Evolutionary conservation across 2,329 filamentous ascomycete genomes (phyloP).

Genomic region (Fusarium marasasianum): DNA sequence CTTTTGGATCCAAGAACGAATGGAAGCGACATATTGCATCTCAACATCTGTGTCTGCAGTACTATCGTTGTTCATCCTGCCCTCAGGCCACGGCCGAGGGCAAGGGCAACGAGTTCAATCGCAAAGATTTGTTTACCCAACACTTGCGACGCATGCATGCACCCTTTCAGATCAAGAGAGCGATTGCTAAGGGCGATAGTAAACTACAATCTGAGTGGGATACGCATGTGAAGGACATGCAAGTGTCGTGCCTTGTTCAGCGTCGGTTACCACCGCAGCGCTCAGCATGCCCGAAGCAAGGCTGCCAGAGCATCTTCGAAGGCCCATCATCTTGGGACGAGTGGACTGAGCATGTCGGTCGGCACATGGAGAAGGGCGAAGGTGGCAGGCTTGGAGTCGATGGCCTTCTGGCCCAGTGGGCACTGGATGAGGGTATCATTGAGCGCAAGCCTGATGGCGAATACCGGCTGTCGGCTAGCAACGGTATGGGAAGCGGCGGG

Average conservation of each 20-base stretch:
- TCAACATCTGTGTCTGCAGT: constrained; percentile 80
- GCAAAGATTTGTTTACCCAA: constrained; percentile 95
- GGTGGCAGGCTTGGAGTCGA: constrained; percentile 67
- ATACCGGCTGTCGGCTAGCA: constrained; percentile 58
- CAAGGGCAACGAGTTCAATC: constrained; percentile 81
- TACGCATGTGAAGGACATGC: constrained; percentile 73
- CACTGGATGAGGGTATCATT: constrained; percentile 71
- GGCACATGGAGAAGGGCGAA: constrained; percentile 83
- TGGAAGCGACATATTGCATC: constrained; percentile 96
- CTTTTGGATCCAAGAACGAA: constrained; percentile 93
- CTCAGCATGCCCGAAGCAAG: constrained; percentile 75
- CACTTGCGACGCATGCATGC: constrained; percentile 95
- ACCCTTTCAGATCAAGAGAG: constrained; percentile 70
- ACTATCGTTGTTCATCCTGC: constrained; percentile 71
- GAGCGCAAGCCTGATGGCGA: constrained; percentile 65
- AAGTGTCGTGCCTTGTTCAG: constrained; percentile 76
- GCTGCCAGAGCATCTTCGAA: constrained; percentile 76
- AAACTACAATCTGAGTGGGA: constrained; percentile 72
- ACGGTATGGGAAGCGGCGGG: constrained; percentile 36
- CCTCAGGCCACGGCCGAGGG: constrained; percentile 63
- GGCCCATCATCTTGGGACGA: constrained; percentile 84
- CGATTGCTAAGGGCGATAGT: constrained; percentile 65
- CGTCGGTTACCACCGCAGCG: constrained; percentile 75
- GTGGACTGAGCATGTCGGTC: constrained; percentile 90
- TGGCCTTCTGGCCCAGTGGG: constrained; percentile 67